Conservation (phyloP, 495 filamentous ascomycete genomes). For the Talaromyces wortmannii region DNA sequence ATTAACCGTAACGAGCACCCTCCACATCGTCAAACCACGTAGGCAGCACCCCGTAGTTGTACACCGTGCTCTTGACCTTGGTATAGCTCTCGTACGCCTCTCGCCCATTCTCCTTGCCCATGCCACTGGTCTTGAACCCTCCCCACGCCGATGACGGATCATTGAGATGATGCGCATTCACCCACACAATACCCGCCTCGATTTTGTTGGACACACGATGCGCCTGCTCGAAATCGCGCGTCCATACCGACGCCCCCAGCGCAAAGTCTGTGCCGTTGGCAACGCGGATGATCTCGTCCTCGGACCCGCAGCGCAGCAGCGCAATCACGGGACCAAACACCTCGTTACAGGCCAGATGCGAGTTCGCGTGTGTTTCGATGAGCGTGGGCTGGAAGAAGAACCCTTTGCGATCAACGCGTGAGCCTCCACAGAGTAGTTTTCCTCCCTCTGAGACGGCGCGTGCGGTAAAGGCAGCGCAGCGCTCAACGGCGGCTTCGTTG, state of each 20-base stretch:
- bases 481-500: conserved; percentile 26
- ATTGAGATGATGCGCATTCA: conserved; percentile 56
- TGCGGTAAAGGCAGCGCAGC: conserved; percentile 28
- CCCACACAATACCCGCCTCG: conserved; percentile 55
- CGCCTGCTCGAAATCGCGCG: conserved; percentile 49
- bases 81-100: conserved; percentile 54
- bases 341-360: conserved; percentile 30
- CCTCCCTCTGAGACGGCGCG: conserved; percentile 19
- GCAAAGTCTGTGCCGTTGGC: conserved; percentile 47
- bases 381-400: conserved; percentile 55
- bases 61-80: conserved; percentile 49
- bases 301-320: conserved; percentile 35
- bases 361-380: conserved; percentile 24
- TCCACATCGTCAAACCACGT: conserved; percentile 42
- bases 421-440: conserved; percentile 24
- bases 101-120: conserved; percentile 51
- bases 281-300: conserved; percentile 35
- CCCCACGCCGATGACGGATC: conserved; percentile 57
- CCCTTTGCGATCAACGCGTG: conserved; percentile 35
- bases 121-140: conserved; percentile 46
- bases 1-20: conserved; percentile 40
- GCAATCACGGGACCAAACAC: conserved; percentile 47
- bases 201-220: conserved; percentile 49
- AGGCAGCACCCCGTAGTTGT: conserved; percentile 44
- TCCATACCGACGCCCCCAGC: conserved; percentile 51